Evolutionary conservation across 768 basidiomycete genomes (phyloP), one percentile per base, ranked within the genome.

Genomic region (Lentinus tigrinus): DNA sequence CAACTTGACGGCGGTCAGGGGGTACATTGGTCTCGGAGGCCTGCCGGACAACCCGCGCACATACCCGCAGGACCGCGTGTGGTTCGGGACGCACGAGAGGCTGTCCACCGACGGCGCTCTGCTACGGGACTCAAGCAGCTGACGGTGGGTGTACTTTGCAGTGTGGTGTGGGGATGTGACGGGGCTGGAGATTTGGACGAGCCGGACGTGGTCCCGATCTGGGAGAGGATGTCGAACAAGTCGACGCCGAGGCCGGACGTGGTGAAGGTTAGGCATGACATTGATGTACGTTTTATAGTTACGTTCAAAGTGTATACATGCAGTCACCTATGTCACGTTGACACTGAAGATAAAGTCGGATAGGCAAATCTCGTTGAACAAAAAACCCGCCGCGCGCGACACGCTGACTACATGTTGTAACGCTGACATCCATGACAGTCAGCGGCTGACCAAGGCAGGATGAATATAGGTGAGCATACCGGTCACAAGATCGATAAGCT

Each of bases 101-200:
- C 75, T 98, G 42, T 99, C 98, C 75, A 87, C 89, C 0, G 82
- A 87, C n/a, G n/a, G 40, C 39, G 31, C 23, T 8, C 37, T 24
- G 42, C 52, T 62, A n/a, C n/a, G n/a, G n/a, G n/a, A n/a, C n/a
- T n/a, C n/a, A n/a, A n/a, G n/a, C n/a, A n/a, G n/a, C n/a, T n/a
- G n/a, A n/a, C n/a, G n/a, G n/a, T n/a, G n/a, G n/a, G n/a, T n/a
- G n/a, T 39, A 44, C 47, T 24, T 13, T 48, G 42, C 67, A 97
- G 96, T 98, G 14, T 98, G 96, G 96, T 98, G 96, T 98, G 96
- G 96, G 96, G 96, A 19, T 99, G 96, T 96, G 96, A 99, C 67
- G 96, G 96, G 14, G 96, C 96, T 3, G 96, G 96, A 21, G 96
- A 99, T 69, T 82, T 99, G 23, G 96, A 98, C 63, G 96, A 95